phyloP scores from a whole-genome alignment of 352 stramenopile species.

The Globisporangium sylvaticum region DNA sequence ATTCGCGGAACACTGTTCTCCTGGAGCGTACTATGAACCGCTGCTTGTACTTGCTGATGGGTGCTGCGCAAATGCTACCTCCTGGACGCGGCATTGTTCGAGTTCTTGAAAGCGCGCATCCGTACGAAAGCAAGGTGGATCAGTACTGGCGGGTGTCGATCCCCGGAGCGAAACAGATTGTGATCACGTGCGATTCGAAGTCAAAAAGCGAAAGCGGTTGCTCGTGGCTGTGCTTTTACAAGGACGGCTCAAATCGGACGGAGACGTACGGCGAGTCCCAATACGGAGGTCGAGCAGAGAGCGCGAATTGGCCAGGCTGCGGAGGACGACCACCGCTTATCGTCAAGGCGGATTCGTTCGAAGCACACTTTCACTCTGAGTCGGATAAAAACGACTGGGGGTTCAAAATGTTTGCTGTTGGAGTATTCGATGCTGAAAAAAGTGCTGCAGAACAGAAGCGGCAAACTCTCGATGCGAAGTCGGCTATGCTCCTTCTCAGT shows the following conservation, averaged over 20 bases:
- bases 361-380: slow-evolving; percentile 84
- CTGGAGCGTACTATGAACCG: slow-evolving; percentile 3
- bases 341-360: slow-evolving; percentile 65
- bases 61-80: slow-evolving; percentile 25
- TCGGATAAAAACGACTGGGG: slow-evolving; percentile 86
- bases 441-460: background rate
- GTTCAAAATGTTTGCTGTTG: slow-evolving; percentile 80
- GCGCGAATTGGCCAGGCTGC: slow-evolving; percentile 79
- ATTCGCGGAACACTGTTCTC: slow-evolving; percentile 19
- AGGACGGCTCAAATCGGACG: slow-evolving; percentile 36
- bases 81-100: slow-evolving; percentile 40
- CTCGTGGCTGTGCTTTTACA: slow-evolving; percentile 77
- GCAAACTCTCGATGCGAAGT: slow-evolving; percentile 7
- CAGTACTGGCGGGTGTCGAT: slow-evolving; percentile 68
- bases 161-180: slow-evolving; percentile 57
- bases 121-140: slow-evolving; percentile 65
- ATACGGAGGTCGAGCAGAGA: slow-evolving; percentile 59
- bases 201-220: slow-evolving; percentile 64
- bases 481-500: slow-evolving; percentile 23
- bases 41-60: slow-evolving; percentile 34
- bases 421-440: slow-evolving; percentile 45
- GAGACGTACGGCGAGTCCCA: slow-evolving; percentile 48
- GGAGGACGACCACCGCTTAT: slow-evolving; percentile 57
- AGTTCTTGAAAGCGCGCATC: slow-evolving; percentile 65
- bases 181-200: slow-evolving; percentile 64